Conservation (phyloP, 2,329 filamentous ascomycete species). For the Colletotrichum cereale region DNA sequence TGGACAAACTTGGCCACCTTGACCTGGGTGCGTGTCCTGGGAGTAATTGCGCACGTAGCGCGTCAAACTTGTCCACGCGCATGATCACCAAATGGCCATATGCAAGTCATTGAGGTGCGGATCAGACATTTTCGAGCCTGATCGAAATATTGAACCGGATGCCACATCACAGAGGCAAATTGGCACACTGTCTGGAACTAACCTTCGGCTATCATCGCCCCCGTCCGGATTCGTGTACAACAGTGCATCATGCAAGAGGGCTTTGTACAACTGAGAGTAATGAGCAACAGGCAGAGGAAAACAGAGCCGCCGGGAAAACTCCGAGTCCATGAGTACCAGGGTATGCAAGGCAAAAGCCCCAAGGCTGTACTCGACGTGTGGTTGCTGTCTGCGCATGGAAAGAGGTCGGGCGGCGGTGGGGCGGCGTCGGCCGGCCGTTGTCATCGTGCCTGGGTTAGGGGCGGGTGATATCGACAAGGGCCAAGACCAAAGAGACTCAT, state of each 20-base stretch:
- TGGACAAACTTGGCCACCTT: background rate
- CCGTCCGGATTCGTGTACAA: background rate
- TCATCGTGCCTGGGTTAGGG: constrained; percentile 23
- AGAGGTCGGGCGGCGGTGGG: constrained; percentile 17
- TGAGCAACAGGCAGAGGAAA: background rate
- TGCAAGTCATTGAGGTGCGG: background rate
- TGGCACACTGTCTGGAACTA: background rate
- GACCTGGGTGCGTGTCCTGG: constrained; percentile 20
- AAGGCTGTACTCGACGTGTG: background rate
- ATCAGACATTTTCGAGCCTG: background rate
- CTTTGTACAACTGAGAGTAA: background rate
- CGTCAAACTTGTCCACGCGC: background rate
- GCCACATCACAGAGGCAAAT: background rate
- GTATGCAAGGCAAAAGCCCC: background rate
- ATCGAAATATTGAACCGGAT: background rate
- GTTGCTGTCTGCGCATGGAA: background rate
- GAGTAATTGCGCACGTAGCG: background rate
- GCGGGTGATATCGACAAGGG: constrained; percentile 31
- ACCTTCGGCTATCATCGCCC: background rate
- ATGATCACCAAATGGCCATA: background rate
- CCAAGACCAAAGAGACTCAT: constrained; percentile 29
- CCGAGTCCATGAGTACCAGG: background rate
- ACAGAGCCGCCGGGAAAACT: background rate
- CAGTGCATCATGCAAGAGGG: background rate
- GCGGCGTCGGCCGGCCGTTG: constrained; percentile 31